Evolutionary conservation across 2,329 filamentous ascomycete genomes (phyloP), one percentile per base, ranked within the genome.

Genomic region (Ophiocordyceps robertsii): DNA sequence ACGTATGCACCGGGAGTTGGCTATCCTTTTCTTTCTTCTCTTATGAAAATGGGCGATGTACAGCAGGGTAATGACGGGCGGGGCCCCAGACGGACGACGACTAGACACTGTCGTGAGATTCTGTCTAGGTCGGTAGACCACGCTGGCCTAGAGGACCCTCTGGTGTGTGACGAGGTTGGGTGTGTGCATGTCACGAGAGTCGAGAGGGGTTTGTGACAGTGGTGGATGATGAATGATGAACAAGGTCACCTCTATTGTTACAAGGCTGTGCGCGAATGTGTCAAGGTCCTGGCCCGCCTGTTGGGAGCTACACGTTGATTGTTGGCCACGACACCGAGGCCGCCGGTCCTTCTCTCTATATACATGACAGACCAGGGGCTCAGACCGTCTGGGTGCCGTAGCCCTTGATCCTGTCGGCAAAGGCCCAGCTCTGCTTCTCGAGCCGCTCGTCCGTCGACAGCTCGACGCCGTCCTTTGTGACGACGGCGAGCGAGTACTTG

Each of bases 351-450:
- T 6, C 2, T 27, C 24, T 6, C 16, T 1, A 36, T 10, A 3
- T 16, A 32, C 40, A 17, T 16, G 19, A 30, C 21, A 16, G n/a
- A 41, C 21, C 12, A 31, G 17, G 29, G 17, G n/a, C 8, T 21
- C 24, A 78, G 12, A 77, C 73, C 38, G 67, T 72, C 72, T 96
- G 89, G 24, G 89, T 93, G 47, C 92, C 92, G 61, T 98, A 98
- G 37, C 92, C 92, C 64, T 79, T 83, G 63, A 98, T 95, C 54
- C 82, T 76, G 61, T 96, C 90, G 21, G 92, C 92, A 69, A 98
- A 98, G 41, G 85, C 88, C 92, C 90, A 96, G 75, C 88, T 95
- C 75, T 96, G 90, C 55, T 81, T 75, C 73, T 96, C 89, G 51
- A 98, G 72, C 73, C 88, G 80, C 71, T 94, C 84, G 55, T 84